Evolutionary conservation across 192 early-diverging fungal species (phyloP).

Genomic region (Coemansia sp.): DNA sequence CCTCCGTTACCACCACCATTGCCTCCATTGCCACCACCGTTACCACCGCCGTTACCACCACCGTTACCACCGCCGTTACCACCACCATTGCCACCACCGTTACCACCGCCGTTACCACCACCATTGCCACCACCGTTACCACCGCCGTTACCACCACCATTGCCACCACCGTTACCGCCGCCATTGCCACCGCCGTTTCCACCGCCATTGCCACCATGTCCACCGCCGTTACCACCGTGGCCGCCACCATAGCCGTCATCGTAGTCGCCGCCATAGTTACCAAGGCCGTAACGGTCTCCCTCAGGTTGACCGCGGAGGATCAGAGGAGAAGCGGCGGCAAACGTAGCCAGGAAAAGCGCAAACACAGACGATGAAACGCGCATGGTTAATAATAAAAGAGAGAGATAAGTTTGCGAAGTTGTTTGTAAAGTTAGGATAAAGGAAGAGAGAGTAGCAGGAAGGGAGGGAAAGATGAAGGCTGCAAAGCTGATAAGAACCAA

Average conservation of each 20-base stretch:
- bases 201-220: slow-evolving; percentile 6
- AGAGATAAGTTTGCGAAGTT: background rate
- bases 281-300: slow-evolving; percentile 2
- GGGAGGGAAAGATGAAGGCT: slow-evolving; percentile 7
- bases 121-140: slow-evolving; percentile 9
- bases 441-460: background rate
- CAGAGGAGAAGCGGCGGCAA: slow-evolving; percentile 34
- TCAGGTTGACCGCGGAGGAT: slow-evolving; percentile 8
- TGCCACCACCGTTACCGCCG: background rate
- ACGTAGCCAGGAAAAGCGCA: slow-evolving; percentile 25
- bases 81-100: slow-evolving; percentile 10
- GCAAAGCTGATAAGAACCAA: slow-evolving; percentile 12
- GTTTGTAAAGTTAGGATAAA: background rate
- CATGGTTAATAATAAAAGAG: slow-evolving; percentile 19
- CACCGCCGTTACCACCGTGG: slow-evolving; percentile 16
- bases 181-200: slow-evolving; percentile 15
- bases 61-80: slow-evolving; percentile 4
- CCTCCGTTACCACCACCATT: slow-evolving; percentile 6
- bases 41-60: background rate
- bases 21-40: slow-evolving; percentile 8
- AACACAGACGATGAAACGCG: slow-evolving; percentile 37
- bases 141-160: slow-evolving; percentile 17
- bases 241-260: slow-evolving; percentile 10
- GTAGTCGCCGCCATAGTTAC: slow-evolving; percentile 14
- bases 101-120: slow-evolving; percentile 8